Conservation (phyloP, 352 stramenopile species). For the Phytophthora crassamura region DNA sequence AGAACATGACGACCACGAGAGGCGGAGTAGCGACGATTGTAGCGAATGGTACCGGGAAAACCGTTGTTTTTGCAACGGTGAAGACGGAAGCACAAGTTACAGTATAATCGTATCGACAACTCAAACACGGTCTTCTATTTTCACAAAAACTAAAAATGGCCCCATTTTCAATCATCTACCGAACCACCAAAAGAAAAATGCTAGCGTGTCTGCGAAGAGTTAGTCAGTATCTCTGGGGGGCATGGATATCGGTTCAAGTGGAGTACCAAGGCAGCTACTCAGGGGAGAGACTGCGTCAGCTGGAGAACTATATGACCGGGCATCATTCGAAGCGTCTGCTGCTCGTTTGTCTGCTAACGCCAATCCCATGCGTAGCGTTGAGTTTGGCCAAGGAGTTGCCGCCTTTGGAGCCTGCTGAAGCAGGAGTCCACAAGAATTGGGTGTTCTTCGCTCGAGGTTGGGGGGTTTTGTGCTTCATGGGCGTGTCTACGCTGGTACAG, state of each 20-base stretch:
- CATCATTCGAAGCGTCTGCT: neutral
- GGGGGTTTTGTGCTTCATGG: slow-evolving; percentile 17
- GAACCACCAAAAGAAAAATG: neutral
- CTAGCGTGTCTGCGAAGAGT: neutral
- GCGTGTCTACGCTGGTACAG: slow-evolving; percentile 10
- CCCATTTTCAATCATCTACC: too few relatives aligned
- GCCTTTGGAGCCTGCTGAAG: slow-evolving; percentile 22
- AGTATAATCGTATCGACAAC: too few relatives aligned
- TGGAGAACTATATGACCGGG: slow-evolving; percentile 6
- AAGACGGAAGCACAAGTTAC: too few relatives aligned
- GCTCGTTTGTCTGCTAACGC: slow-evolving; percentile 31
- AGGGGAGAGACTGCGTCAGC: slow-evolving; percentile 7
- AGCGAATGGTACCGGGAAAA: slow-evolving; percentile 25
- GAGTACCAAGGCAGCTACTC: slow-evolving; percentile 33
- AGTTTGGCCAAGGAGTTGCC: slow-evolving; percentile 40
- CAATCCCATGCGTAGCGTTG: slow-evolving; percentile 39
- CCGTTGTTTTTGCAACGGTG: neutral
- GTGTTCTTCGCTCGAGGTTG: slow-evolving; percentile 38
- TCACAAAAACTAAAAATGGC: too few relatives aligned
- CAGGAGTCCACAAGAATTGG: slow-evolving; percentile 42
- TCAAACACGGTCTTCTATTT: too few relatives aligned
- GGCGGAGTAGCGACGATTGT: slow-evolving; percentile 22
- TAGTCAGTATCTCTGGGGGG: neutral
- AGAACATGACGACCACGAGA: slow-evolving; percentile 13
- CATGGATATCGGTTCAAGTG: slow-evolving; percentile 35